These are phyloP conservation scores for Pythium volutum DNA, from an alignment of 352 stramenopile genomes.

Conservation along the genomic window DNA sequence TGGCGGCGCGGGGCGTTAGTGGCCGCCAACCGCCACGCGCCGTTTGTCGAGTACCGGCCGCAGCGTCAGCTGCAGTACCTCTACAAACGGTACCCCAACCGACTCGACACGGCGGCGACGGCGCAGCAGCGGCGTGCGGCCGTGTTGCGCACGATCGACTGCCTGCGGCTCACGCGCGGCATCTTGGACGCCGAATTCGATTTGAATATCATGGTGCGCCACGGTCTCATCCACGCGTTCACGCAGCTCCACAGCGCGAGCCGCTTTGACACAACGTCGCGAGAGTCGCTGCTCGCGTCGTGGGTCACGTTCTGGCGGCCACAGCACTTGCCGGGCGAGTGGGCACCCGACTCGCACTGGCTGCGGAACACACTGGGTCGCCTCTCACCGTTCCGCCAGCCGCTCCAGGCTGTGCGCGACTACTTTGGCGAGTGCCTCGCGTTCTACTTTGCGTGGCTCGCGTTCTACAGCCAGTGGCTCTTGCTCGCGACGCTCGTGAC, in stretches of 20 bases:
- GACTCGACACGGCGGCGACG: slow-evolving; percentile 37
- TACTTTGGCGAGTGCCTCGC: slow-evolving; percentile 88
- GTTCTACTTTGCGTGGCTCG: slow-evolving; percentile 91
- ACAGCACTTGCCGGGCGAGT: slow-evolving; percentile 34
- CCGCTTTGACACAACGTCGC: slow-evolving; percentile 43
- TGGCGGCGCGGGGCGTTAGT: slow-evolving; percentile 19
- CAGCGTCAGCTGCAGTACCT: slow-evolving; percentile 55
- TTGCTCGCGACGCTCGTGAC: slow-evolving; percentile 41
- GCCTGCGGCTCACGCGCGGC: slow-evolving; percentile 39
- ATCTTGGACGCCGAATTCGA: slow-evolving; percentile 56
- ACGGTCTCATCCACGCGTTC: slow-evolving; percentile 31
- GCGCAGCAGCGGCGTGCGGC: slow-evolving; percentile 38
- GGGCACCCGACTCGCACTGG: slow-evolving; percentile 35
- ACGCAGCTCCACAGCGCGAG: slow-evolving; percentile 56
- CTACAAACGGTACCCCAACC: slow-evolving; percentile 58
- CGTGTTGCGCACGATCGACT: slow-evolving; percentile 61
- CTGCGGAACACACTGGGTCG: slow-evolving; percentile 38
- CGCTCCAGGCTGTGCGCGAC: slow-evolving; percentile 65
- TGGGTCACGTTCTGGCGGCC: slow-evolving; percentile 67
- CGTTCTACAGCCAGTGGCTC: slow-evolving; percentile 76
- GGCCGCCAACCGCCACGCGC: slow-evolving; percentile 26
- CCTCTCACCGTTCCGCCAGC: slow-evolving; percentile 59
- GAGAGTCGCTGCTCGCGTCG: slow-evolving; percentile 29
- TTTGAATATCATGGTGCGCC: slow-evolving; percentile 26
- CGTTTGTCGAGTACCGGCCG: slow-evolving; percentile 44